Percentiles rank a stretch among this genome's conserved stretches.
These are phyloP conservation scores for Aureobasidium sp. DNA, from an alignment of 2,329 filamentous ascomycete genomes.

Conservation along the genomic window DNA sequence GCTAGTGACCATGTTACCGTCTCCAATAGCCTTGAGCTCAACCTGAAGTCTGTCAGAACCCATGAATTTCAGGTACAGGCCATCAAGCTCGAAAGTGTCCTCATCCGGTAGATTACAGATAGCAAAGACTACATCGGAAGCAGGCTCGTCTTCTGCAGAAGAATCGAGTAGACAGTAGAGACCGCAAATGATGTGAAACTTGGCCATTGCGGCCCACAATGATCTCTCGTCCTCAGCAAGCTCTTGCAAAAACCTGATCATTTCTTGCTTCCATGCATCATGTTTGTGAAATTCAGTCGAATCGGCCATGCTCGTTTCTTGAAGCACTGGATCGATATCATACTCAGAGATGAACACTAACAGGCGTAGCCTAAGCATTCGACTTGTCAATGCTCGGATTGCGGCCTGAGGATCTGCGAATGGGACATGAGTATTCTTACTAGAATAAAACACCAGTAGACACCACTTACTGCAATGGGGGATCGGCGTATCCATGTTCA, in stretches of 20 bases:
- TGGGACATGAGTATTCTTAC: background rate
- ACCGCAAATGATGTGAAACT: background rate
- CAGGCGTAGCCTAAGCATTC: background rate
- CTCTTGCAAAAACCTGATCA: background rate
- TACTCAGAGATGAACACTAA: background rate
- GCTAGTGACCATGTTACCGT: no score
- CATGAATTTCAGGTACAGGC: background rate
- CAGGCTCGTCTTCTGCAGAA: background rate
- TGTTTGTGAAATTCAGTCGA: background rate
- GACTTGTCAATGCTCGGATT: background rate
- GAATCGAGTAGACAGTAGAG: background rate
- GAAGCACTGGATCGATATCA: background rate
- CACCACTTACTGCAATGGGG: background rate
- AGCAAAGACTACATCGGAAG: background rate
- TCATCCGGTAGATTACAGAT: background rate
- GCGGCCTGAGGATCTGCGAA: background rate
- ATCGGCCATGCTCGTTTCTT: background rate
- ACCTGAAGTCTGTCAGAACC: no score
- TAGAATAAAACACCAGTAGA: background rate
- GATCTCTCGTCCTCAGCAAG: background rate
- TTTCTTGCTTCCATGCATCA: background rate
- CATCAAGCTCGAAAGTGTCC: background rate
- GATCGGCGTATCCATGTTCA: fast-evolving
- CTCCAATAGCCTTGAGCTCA: no score
- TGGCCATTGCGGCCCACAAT: background rate